phyloP scores from a whole-genome alignment of 208 protist species.

The Wallacemonas sp. region DNA sequence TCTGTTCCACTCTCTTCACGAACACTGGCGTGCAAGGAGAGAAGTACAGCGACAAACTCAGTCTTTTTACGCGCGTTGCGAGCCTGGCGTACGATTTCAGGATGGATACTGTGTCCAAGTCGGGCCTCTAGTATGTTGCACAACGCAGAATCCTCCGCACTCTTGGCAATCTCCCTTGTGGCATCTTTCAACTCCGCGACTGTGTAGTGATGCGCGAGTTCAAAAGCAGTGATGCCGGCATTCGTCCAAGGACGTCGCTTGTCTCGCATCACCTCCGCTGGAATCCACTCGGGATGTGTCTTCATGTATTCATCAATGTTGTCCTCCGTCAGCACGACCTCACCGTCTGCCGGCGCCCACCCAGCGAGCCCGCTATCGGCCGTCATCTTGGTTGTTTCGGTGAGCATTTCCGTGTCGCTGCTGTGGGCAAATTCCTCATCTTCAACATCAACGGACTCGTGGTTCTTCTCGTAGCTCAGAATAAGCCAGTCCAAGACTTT shows the following conservation, averaged over 20 bases:
- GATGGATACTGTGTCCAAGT: neutral
- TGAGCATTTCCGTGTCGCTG: neutral
- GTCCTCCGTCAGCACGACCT: slow-evolving; percentile 70
- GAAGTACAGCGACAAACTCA: slow-evolving; percentile 3
- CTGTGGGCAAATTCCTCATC: slow-evolving; percentile 14
- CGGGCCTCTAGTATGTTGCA: neutral
- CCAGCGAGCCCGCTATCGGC: slow-evolving; percentile 20
- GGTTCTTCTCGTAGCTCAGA: slow-evolving; percentile 69
- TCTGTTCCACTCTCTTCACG: too few relatives aligned
- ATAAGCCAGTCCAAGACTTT: slow-evolving; percentile 70
- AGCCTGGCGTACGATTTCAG: neutral
- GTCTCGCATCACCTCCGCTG: slow-evolving; percentile 51
- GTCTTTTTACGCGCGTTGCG: slow-evolving; percentile 5
- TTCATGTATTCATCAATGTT: slow-evolving; percentile 75
- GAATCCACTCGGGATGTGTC: slow-evolving; percentile 58
- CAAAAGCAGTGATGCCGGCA: slow-evolving; percentile 63
- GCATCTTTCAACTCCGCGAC: slow-evolving; percentile 50
- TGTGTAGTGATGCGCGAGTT: slow-evolving; percentile 83
- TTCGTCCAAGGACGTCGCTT: slow-evolving; percentile 47
- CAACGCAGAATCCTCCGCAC: neutral
- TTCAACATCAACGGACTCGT: slow-evolving; percentile 54
- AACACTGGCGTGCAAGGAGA: neutral
- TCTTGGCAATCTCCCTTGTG: slow-evolving; percentile 32
- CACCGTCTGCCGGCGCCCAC: slow-evolving; percentile 38
- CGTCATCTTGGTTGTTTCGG: neutral